phyloP scores from a whole-genome alignment of 2,329 filamentous ascomycete genomes.

The Aspergillus viridinutans region DNA sequence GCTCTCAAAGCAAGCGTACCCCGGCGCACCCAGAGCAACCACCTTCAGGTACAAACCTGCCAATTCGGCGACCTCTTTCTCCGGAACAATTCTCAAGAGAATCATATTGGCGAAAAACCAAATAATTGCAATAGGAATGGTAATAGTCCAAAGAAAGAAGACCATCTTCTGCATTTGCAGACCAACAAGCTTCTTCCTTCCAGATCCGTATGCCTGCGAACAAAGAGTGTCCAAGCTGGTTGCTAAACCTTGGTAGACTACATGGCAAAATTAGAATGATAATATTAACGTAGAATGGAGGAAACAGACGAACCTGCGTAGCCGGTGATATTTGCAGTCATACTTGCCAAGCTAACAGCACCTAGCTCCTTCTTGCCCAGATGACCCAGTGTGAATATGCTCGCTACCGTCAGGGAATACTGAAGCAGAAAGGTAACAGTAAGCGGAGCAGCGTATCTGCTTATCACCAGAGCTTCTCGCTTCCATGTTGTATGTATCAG shows the following conservation, averaged over 20 bases:
- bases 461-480: slow-evolving; percentile 77
- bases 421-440: slow-evolving; percentile 73
- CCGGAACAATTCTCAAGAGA: slow-evolving; percentile 64
- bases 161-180: slow-evolving; percentile 79
- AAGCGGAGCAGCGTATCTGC: slow-evolving; percentile 65
- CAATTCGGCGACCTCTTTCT: slow-evolving; percentile 64
- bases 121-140: slow-evolving; percentile 65
- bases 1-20: slow-evolving; percentile 70
- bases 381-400: slow-evolving; percentile 72
- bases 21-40: slow-evolving; percentile 66
- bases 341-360: slow-evolving; percentile 65
- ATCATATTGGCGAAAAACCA: slow-evolving; percentile 68
- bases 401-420: slow-evolving; percentile 78
- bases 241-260: slow-evolving; percentile 73
- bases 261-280: slow-evolving; percentile 23
- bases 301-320: slow-evolving; percentile 44
- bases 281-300: background rate
- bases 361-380: slow-evolving; percentile 68
- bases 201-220: slow-evolving; percentile 88
- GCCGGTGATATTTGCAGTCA: slow-evolving; percentile 76
- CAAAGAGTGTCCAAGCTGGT: slow-evolving; percentile 91
- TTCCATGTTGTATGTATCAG: slow-evolving; percentile 87
- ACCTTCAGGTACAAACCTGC: slow-evolving; percentile 71
- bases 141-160: slow-evolving; percentile 68
- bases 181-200: slow-evolving; percentile 82